These are phyloP conservation scores for Stemphylium vesicarium DNA, from an alignment of 2,329 filamentous ascomycete species.

Conservation along the genomic window DNA sequence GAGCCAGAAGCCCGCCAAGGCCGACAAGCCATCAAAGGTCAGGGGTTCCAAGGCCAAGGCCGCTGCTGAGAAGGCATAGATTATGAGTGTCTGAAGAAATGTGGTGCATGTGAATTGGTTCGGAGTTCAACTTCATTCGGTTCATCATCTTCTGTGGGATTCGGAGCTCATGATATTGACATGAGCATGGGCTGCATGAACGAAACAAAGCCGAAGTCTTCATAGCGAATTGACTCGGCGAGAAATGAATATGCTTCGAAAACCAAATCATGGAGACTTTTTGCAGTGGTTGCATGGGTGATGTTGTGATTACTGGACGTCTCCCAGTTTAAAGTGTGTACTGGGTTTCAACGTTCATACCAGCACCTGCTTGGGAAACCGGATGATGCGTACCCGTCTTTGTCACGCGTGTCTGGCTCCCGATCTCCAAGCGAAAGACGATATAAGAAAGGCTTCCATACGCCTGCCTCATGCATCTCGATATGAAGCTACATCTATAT, in stretches of 20 bases:
- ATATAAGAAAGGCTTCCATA: too few relatives aligned
- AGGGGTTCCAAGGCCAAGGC: conserved; percentile 81
- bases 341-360: too few relatives aligned
- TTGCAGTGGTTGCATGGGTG: not conserved
- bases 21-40: conserved; percentile 73
- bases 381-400: too few relatives aligned
- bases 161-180: conserved; percentile 17
- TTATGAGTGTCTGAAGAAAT: conserved; percentile 11
- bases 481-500: too few relatives aligned
- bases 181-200: conserved; percentile 18
- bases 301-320: not conserved
- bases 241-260: conserved; percentile 20
- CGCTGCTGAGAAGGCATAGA: conserved; percentile 55
- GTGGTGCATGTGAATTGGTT: conserved; percentile 17
- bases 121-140: conserved; percentile 31
- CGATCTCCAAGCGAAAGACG: too few relatives aligned
- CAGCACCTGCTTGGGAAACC: too few relatives aligned
- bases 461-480: too few relatives aligned
- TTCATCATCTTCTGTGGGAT: conserved; percentile 22
- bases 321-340: not conserved
- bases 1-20: conserved; percentile 80
- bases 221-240: conserved; percentile 17
- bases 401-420: too few relatives aligned
- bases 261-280: conserved; percentile 1
- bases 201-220: conserved; percentile 14